Conservation (phyloP, 352 stramenopile species). For the Globisporangium irregulare region DNA sequence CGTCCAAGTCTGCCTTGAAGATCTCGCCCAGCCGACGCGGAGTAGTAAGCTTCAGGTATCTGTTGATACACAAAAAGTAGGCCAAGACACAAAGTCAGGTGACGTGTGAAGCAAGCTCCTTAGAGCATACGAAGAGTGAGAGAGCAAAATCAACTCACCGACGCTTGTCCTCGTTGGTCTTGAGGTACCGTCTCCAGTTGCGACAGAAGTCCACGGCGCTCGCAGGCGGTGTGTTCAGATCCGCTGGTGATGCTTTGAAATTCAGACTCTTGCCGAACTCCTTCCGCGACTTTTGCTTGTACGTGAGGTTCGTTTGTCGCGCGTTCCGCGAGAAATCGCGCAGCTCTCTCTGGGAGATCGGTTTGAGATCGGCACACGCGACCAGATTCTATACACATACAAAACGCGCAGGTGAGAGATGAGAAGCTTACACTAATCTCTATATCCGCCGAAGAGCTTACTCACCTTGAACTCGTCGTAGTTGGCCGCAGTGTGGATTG, state of each 20-base stretch:
- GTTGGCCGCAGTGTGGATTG: constrained; percentile 77
- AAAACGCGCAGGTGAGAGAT: background rate
- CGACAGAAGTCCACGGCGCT: constrained; percentile 62
- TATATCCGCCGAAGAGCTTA: background rate
- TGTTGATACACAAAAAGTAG: constrained; percentile 14
- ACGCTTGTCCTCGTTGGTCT: constrained; percentile 51
- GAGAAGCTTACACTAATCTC: too few species aligned
- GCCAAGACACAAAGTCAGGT: background rate
- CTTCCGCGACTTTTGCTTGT: constrained; percentile 39
- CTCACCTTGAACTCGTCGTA: constrained; percentile 86
- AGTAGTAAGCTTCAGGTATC: constrained; percentile 65
- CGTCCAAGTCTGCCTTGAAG: constrained; percentile 71
- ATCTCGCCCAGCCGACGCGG: constrained; percentile 37
- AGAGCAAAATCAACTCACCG: constrained; percentile 17
- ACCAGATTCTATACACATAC: constrained; percentile 66
- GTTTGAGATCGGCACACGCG: constrained; percentile 79
- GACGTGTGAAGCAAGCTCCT: background rate
- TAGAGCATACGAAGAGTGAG: background rate
- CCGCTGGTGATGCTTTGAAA: constrained; percentile 22
- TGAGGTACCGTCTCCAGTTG: constrained; percentile 67
- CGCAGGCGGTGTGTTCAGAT: constrained; percentile 31
- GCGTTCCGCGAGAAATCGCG: constrained; percentile 46
- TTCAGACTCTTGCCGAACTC: constrained; percentile 23
- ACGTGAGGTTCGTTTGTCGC: constrained; percentile 66
- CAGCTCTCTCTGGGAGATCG: constrained; percentile 72